phyloP scores from a whole-genome alignment of 2,329 filamentous ascomycete species.

The Calonectria ilicicola region DNA sequence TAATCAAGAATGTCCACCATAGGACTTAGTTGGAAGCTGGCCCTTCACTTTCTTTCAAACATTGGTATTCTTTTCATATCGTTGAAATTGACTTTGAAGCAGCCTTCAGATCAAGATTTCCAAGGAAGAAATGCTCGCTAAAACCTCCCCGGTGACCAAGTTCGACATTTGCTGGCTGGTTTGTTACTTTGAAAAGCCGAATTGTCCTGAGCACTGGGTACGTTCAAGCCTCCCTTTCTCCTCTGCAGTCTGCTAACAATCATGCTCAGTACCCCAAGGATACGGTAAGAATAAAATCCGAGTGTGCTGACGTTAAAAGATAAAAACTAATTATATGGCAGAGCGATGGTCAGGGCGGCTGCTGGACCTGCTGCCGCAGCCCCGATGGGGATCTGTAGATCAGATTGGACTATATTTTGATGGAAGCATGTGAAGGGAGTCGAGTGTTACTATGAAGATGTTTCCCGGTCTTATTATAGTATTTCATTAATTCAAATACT shows the following conservation, averaged over 20 bases:
- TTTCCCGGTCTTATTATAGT: neutral
- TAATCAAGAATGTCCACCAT: neutral
- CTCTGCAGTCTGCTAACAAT: neutral
- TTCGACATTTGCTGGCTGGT: conserved; percentile 4
- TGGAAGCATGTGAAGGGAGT: neutral
- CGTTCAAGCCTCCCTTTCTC: neutral
- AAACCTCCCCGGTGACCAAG: neutral
- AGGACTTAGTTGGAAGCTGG: neutral
- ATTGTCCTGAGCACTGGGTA: neutral
- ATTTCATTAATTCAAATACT: neutral
- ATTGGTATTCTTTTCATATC: neutral
- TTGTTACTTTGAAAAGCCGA: neutral
- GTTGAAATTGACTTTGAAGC: neutral
- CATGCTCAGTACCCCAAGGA: neutral
- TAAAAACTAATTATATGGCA: neutral
- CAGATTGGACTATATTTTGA: neutral
- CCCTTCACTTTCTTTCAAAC: neutral
- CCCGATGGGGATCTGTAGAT: neutral
- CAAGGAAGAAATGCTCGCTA: neutral
- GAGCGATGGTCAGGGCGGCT: neutral
- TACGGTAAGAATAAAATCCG: neutral
- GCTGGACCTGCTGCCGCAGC: neutral
- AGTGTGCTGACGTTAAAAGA: neutral
- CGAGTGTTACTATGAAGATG: neutral
- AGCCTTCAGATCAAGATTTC: conserved; percentile 5